A percentile compares a stretch with the other conserved stretches of the same genome.
Evolutionary conservation across 768 basidiomycete genomes (phyloP).

Genomic region (Agrocybe pediades): DNA sequence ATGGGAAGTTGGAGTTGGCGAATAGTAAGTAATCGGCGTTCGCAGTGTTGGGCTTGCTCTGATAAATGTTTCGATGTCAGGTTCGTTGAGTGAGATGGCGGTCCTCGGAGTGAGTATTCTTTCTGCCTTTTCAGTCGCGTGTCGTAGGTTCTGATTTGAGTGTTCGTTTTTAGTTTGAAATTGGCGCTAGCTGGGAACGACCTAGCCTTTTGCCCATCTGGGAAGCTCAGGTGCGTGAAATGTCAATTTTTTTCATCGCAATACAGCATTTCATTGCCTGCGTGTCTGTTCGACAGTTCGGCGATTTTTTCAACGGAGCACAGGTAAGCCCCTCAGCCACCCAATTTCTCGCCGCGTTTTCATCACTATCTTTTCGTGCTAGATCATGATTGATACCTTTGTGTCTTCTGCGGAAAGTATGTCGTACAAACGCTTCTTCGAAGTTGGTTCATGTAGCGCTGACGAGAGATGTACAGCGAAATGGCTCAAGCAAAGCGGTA

Average conservation of each 20-base stretch:
- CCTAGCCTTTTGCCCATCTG: slow-evolving; percentile 84
- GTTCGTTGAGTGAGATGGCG: slow-evolving; percentile 87
- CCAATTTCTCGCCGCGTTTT: background rate
- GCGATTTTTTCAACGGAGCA: slow-evolving; percentile 93
- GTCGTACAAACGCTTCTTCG: slow-evolving; percentile 23
- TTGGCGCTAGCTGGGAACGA: slow-evolving; percentile 87
- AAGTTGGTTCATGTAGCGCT: background rate
- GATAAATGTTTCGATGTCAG: slow-evolving; percentile 35
- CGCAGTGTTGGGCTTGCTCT: background rate
- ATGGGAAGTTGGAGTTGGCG: slow-evolving; percentile 79
- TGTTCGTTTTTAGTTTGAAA: slow-evolving; percentile 66
- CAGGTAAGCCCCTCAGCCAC: slow-evolving; percentile 54
- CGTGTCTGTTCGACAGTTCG: slow-evolving; percentile 53
- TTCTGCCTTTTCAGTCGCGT: background rate
- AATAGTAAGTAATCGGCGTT: slow-evolving; percentile 60
- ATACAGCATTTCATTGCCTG: background rate
- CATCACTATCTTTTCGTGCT: background rate
- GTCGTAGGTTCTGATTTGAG: background rate
- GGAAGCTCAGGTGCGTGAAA: slow-evolving; percentile 76
- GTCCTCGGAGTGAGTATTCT: slow-evolving; percentile 72
- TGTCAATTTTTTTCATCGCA: background rate
- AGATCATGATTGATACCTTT: slow-evolving; percentile 90
- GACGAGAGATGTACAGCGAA: slow-evolving; percentile 56
- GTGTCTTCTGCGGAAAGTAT: slow-evolving; percentile 82
- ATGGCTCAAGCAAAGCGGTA: slow-evolving; percentile 90